These are phyloP conservation scores for Pichia exigua DNA, from an alignment of 805 yeast genomes.

Conservation along the genomic window DNA sequence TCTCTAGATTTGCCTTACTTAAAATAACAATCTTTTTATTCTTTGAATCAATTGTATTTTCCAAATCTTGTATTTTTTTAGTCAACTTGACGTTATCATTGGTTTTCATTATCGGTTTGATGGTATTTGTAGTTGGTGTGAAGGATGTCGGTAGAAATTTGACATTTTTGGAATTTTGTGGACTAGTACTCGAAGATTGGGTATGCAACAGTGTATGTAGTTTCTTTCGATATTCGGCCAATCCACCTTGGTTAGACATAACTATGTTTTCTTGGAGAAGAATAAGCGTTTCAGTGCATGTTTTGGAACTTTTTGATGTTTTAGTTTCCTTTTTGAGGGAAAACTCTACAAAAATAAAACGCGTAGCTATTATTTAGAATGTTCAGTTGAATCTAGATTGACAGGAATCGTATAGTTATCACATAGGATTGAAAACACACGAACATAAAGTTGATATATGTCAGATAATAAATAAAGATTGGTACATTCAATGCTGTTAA, in stretches of 20 bases:
- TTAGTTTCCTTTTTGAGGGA: background rate
- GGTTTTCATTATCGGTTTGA: background rate
- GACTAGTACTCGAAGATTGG: background rate
- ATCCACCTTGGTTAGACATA: background rate
- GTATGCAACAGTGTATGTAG: slow-evolving; percentile 1
- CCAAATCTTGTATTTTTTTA: slow-evolving; percentile 4
- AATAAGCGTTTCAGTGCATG: background rate
- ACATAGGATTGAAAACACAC: no score
- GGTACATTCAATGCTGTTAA: no score
- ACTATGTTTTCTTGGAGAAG: background rate
- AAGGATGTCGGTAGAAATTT: background rate
- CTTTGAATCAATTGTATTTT: slow-evolving; percentile 3
- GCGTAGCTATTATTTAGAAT: background rate
- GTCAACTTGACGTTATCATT: background rate
- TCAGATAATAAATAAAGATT: no score
- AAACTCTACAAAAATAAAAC: background rate
- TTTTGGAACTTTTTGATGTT: background rate
- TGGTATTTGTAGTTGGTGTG: background rate
- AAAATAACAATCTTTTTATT: slow-evolving; percentile 7
- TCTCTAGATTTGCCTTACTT: background rate
- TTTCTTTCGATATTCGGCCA: slow-evolving; percentile 3
- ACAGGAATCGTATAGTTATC: no score
- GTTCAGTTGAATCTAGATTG: no score
- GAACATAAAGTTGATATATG: no score
- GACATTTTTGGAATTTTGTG: background rate